Evolutionary conservation across 495 filamentous ascomycete species (phyloP).

Genomic region (Trypethelium eluteriae): DNA sequence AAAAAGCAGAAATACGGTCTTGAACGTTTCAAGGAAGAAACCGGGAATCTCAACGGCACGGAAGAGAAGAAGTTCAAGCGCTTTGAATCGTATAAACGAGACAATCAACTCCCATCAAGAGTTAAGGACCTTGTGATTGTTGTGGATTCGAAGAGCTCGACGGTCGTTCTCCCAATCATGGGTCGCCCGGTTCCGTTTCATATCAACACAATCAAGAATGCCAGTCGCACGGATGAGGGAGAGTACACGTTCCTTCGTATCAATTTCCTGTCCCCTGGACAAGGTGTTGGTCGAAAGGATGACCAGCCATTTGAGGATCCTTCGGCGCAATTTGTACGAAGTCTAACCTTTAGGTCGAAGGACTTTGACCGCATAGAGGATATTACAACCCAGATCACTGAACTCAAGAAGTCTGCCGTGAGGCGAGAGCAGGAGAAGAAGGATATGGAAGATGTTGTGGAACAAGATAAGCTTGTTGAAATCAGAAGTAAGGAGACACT

Average conservation of each 20-base stretch:
- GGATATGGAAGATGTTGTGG: conserved; percentile 99
- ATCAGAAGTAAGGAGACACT: conserved; percentile 32
- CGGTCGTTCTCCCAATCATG: conserved; percentile 92
- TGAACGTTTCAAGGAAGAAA: conserved; percentile 69
- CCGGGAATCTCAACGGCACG: conserved; percentile 78
- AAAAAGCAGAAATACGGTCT: conserved; percentile 88
- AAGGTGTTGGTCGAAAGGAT: conserved; percentile 96
- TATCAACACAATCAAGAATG: conserved; percentile 97
- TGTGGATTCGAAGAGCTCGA: conserved; percentile 82
- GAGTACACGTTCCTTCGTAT: conserved; percentile 90
- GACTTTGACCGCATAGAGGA: conserved; percentile 80
- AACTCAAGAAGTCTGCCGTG: conserved; percentile 82
- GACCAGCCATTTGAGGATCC: conserved; percentile 98
- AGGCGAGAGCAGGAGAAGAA: conserved; percentile 97
- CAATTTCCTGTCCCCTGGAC: conserved; percentile 94
- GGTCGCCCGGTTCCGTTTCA: conserved; percentile 96
- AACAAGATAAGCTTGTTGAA: conserved; percentile 93
- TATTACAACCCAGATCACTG: conserved; percentile 81
- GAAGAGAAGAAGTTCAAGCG: conserved; percentile 94
- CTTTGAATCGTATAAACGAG: conserved; percentile 97
- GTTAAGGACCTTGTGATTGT: conserved; percentile 80
- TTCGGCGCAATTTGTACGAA: conserved; percentile 88
- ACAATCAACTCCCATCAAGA: conserved; percentile 81
- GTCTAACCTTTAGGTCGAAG: conserved; percentile 85
- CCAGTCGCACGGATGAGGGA: conserved; percentile 52